Evolutionary conservation across 2,329 filamentous ascomycete genomes (phyloP).

Genomic region (Hawksworthiomyces lignivorus): DNA sequence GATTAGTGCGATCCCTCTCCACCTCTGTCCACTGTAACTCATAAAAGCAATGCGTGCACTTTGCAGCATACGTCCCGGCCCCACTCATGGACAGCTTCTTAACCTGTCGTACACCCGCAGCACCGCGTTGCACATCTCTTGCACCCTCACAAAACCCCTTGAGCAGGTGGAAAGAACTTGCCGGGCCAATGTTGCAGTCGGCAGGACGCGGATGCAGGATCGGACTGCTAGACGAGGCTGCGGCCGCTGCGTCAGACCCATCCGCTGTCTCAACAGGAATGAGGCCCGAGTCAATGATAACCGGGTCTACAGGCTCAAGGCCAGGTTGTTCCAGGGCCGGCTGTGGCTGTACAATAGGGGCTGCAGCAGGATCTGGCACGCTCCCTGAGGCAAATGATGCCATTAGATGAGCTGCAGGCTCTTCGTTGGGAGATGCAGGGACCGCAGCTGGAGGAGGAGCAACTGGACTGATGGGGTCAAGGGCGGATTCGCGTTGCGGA

Average conservation of each 20-base stretch:
- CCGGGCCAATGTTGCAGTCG: constrained; percentile 32
- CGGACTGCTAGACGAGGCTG: too few species aligned
- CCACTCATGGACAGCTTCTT: constrained; percentile 35
- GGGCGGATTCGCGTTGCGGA: constrained; percentile 1
- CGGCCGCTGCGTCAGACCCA: background rate
- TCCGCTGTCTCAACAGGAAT: constrained; percentile 14
- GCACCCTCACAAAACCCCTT: constrained; percentile 51
- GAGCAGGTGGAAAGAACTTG: constrained; percentile 43
- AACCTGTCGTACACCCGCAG: constrained; percentile 41
- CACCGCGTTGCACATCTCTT: constrained; percentile 40
- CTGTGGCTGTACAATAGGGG: background rate
- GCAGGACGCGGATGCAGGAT: background rate
- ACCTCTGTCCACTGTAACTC: constrained; percentile 46
- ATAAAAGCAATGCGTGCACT: constrained; percentile 45
- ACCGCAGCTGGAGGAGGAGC: background rate
- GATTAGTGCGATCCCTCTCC: constrained; percentile 42
- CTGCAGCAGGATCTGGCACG: background rate
- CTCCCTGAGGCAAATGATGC: constrained; percentile 5
- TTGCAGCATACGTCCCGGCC: constrained; percentile 35
- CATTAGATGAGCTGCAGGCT: background rate
- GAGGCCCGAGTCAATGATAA: constrained; percentile 13
- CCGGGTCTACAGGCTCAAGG: constrained; percentile 4
- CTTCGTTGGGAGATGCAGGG: background rate
- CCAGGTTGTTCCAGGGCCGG: constrained; percentile 7
- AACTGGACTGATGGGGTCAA: constrained; percentile 7